phyloP scores from a whole-genome alignment of 306 rosid species.

The Cicer judaicum region DNA sequence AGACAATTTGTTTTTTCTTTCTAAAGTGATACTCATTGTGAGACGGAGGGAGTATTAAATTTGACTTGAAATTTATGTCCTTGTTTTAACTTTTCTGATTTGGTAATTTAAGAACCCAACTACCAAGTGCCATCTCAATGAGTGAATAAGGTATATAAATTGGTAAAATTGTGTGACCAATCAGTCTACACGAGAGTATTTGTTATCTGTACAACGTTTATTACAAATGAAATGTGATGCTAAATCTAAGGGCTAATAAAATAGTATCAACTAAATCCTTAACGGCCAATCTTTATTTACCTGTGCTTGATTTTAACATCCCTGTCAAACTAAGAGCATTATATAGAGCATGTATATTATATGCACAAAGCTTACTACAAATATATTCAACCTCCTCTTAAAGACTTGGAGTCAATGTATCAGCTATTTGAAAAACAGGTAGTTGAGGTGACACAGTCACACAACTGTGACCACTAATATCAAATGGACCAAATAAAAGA shows the following conservation, averaged over 20 bases:
- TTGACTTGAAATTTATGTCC: conserved; percentile 34
- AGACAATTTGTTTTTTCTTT: no score
- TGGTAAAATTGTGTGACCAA: not conserved
- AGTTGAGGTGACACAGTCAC: no score
- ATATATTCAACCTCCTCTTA: not conserved
- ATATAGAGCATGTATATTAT: not conserved
- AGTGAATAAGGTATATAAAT: conserved; percentile 6
- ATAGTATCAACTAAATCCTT: not conserved
- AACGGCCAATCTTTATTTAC: not conserved
- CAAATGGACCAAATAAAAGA: no score
- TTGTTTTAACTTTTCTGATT: conserved; percentile 7
- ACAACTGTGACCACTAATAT: no score
- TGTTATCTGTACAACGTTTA: not conserved
- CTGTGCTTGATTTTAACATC: not conserved
- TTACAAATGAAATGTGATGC: not conserved
- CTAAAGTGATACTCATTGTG: no score
- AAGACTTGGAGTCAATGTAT: not conserved
- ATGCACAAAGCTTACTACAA: not conserved
- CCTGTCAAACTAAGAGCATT: not conserved
- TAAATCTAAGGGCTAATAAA: not conserved
- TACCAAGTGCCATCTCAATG: conserved; percentile 3
- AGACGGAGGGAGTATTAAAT: not conserved
- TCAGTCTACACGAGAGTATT: not conserved
- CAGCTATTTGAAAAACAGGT: no score
- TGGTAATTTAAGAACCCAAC: conserved; percentile 21